Evolutionary conservation across 345 rosid species (phyloP), one percentile per base, ranked within the genome.

Genomic region (Brassica carinata): DNA sequence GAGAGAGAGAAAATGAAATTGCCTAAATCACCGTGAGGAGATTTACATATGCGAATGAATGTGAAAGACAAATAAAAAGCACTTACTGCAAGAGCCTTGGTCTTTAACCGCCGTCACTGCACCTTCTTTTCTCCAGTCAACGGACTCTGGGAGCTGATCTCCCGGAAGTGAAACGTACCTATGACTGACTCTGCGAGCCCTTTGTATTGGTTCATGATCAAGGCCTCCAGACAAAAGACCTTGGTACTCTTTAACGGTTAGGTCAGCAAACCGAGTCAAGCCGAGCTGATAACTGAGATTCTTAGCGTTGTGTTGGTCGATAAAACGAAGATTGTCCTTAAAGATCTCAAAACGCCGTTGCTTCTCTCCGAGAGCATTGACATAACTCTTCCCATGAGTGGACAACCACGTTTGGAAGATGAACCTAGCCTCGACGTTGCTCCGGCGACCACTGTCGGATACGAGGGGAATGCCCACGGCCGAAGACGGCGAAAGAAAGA

Each of bases 161-260:
- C 86, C 88, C 14, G 83, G 85, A 59, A 72, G 86, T 59, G 87
- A 87, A 57, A n/a, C 64, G 74, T 88, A 88, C 38, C 90, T 85
- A 36, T 76, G 81, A 43, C 88, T 84, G 8, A 58, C 61, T 71
- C 65, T 88, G 14, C 83, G 59, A 71, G 76, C 69, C 80, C 81
- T 86, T 74, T 69, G 82, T 51, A 38, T 55, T 14, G 45, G 63
- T 85, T 61, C 65, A 11, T 61, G n/a, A 26, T 76, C 77, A 36
- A 72, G 62, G 30, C 88, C 87, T 65, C 85, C 76, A 33, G 82
- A 14, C 69, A 86, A 89, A 82, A 13, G 82, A 48, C 84, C 72
- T 65, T 86, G 88, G 89, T 88, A 94, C 92, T 94, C 98, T 77
- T 94, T 92, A 79, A 91, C 89, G 64, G 94, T 90, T 67, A 94